Evolutionary conservation across 768 basidiomycete genomes (phyloP).

Genomic region (Austroboletus eburneus): DNA sequence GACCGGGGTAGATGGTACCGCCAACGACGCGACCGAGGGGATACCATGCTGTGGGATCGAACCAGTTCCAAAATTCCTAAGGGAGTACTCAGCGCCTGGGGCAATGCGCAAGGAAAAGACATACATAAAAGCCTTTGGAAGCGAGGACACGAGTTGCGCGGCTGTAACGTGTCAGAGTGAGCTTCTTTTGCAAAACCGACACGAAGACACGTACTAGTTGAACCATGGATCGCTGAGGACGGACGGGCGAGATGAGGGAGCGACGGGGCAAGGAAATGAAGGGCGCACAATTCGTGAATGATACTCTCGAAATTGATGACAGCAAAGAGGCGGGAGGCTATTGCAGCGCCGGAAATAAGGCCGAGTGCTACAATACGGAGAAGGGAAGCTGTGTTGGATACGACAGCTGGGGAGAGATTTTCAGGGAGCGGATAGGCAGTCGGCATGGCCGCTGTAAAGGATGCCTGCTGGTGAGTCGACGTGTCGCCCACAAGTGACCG

Average conservation of each 20-base stretch:
- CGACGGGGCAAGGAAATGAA: neutral
- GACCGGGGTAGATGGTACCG: conserved; percentile 95
- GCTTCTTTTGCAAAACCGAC: neutral
- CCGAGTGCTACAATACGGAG: conserved; percentile 86
- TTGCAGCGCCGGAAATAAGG: conserved; percentile 90
- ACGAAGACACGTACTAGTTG: conserved; percentile 73
- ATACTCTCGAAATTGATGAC: conserved; percentile 99
- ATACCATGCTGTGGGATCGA: conserved; percentile 99
- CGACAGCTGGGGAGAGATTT: conserved; percentile 63
- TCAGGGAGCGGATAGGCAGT: conserved; percentile 71
- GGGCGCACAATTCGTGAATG: conserved; percentile 95
- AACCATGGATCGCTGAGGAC: conserved; percentile 90
- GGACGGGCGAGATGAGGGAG: neutral
- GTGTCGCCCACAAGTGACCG: conserved; percentile 13
- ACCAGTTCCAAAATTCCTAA: conserved; percentile 99
- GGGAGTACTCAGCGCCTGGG: conserved; percentile 5
- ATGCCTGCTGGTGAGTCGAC: conserved; percentile 9
- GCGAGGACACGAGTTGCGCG: conserved; percentile 92
- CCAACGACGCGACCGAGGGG: conserved; percentile 98
- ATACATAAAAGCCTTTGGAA: conserved; percentile 90
- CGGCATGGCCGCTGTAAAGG: conserved; percentile 51
- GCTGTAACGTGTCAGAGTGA: conserved; percentile 37
- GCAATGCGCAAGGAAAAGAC: conserved; percentile 25
- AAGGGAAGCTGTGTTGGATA: conserved; percentile 85
- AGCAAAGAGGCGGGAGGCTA: conserved; percentile 94